Percentiles rank a stretch among this genome's conserved stretches.
phyloP scores from a whole-genome alignment of 306 rosid genomes.

The Cucumis hystrix region DNA sequence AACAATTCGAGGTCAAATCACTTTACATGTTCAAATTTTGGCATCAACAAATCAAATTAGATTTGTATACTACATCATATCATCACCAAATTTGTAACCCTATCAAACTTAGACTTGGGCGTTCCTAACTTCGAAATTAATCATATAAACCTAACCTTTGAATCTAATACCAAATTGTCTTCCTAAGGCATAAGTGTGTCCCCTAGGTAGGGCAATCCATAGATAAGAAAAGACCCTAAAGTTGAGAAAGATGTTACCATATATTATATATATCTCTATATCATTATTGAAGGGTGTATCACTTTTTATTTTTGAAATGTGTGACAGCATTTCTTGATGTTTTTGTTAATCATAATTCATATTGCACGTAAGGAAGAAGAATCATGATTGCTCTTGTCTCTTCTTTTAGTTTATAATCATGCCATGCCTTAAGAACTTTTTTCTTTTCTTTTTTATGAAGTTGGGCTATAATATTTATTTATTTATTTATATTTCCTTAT shows the following conservation, averaged over 20 bases:
- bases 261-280: neutral
- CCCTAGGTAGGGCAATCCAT: neutral
- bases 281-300: neutral
- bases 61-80: neutral
- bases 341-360: neutral
- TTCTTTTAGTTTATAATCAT: neutral
- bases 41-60: no score
- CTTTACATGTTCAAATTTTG: no score
- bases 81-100: neutral
- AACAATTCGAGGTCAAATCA: no score
- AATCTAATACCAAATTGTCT: neutral
- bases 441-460: neutral
- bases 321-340: conserved; percentile 3
- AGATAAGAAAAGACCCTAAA: neutral
- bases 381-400: neutral
- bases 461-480: neutral
- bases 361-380: neutral
- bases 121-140: neutral
- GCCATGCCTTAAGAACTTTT: neutral
- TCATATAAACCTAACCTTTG: neutral
- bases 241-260: neutral
- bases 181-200: neutral
- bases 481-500: neutral
- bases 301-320: neutral
- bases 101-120: neutral